Base-by-base conservation (phyloP, 768 basidiomycete genomes). In the Lactarius evosmus region DNA sequence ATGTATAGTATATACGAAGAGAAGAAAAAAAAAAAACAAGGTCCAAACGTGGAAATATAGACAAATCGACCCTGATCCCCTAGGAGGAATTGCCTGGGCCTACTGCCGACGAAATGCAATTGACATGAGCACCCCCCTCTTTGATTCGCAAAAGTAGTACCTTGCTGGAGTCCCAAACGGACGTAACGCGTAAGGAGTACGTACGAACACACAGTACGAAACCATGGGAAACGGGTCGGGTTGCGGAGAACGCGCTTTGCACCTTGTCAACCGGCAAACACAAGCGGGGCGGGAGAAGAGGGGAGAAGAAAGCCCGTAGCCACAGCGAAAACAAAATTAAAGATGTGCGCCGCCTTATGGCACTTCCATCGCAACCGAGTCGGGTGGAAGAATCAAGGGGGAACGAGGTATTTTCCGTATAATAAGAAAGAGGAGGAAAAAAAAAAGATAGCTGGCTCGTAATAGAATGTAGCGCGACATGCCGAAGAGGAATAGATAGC, bases 351-450 rank as follows among this genome's bases (percentile, higher is more conserved):
- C 41, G 44, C 44, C 25, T 33, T 58, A 59, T 41, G 25, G 40
- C 40, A 16, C 51, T 44, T 25, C 46, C 46, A 19, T n/a, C 7
- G 41, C 57, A 44, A 58, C 40, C 52, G 46, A 30, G 33, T 46
- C 7, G 16, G 41, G 25, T 29, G 50, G 19, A 52, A 27, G 19
- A n/a, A 9, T 4, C 12, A 52, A 25, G 33, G 19, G 19, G 16
- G n/a, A 51, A 33, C 5, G n/a, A 46, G 44, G 46, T 25, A 49
- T 25, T 36, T 49, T 64, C 63, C 63, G 54, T 44, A 29, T 17
- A 52, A 52, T 29, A 64, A 16, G 32, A 14, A 52, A 56, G 25
- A 34, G 11, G 3, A 49, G 7, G 19, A 32, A 50, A 27, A 27
- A 25, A 54, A 58, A 58, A 8, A 22, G 44, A 46, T 46, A 46